These are phyloP conservation scores for Ceratocystis albifundus DNA, from an alignment of 2,329 filamentous ascomycete genomes.

Conservation along the genomic window DNA sequence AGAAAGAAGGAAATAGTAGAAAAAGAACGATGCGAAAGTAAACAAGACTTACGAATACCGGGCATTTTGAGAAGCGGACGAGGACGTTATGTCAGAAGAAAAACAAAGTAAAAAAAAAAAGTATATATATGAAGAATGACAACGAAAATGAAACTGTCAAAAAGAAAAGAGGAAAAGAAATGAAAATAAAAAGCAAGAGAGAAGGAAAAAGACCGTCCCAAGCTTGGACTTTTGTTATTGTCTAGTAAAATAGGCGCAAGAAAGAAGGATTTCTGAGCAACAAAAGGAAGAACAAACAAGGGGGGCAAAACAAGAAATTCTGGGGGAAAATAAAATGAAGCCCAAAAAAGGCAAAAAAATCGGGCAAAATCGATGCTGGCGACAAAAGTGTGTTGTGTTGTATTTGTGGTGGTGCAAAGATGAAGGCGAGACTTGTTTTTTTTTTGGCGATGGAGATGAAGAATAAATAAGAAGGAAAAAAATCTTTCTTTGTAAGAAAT, in stretches of 20 bases:
- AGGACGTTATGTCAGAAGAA: background rate
- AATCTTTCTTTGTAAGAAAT: background rate
- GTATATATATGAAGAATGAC: constrained; percentile 13
- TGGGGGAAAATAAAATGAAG: constrained; percentile 11
- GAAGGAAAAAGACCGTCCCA: background rate
- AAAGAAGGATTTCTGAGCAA: background rate
- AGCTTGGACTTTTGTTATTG: constrained; percentile 16
- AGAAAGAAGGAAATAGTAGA: background rate
- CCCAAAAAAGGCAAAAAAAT: constrained; percentile 7
- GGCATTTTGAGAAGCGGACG: constrained; percentile 17
- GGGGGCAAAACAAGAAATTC: constrained; percentile 4
- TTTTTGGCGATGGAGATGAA: background rate
- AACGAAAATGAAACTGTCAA: constrained; percentile 7
- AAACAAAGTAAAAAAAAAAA: constrained; percentile 5
- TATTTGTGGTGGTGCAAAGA: background rate
- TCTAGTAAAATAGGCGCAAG: constrained; percentile 13
- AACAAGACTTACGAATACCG: constrained; percentile 21
- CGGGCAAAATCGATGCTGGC: constrained; percentile 8
- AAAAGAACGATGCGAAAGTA: background rate
- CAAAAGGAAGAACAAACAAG: constrained; percentile 9
- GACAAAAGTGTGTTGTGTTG: background rate
- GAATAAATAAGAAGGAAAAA: background rate
- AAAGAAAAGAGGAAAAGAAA: constrained; percentile 6
- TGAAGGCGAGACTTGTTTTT: background rate
- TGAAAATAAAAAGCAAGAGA: constrained; percentile 16